A percentile compares a stretch with the other conserved stretches of the same genome.
These are phyloP conservation scores for Ascochyta lentis DNA, from an alignment of 2,329 filamentous ascomycete species.

Conservation along the genomic window DNA sequence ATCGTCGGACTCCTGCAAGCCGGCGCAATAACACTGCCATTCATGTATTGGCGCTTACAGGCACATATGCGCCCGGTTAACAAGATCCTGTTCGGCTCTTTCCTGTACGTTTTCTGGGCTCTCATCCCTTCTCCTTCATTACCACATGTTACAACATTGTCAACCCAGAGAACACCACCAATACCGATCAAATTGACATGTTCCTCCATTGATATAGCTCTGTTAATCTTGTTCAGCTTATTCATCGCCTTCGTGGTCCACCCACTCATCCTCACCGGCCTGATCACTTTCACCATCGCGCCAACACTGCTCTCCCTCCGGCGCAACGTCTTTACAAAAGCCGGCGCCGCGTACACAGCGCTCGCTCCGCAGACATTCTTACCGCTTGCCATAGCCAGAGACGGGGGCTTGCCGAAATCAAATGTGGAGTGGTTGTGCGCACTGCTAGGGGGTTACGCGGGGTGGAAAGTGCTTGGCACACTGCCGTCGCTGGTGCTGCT, in stretches of 20 bases:
- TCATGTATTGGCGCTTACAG: constrained; percentile 2
- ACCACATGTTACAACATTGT: no score
- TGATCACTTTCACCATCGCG: constrained; percentile 11
- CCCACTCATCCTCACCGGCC: constrained; percentile 1
- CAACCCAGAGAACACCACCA: no score
- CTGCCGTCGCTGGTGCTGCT: constrained; percentile 1
- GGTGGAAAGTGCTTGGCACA: constrained; percentile 4
- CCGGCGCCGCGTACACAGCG: background rate
- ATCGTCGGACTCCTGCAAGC: constrained; percentile 4
- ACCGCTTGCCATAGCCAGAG: background rate
- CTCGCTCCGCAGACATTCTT: background rate
- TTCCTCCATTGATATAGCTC: no score
- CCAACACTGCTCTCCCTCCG: constrained; percentile 6
- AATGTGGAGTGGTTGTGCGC: background rate
- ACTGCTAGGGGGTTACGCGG: background rate
- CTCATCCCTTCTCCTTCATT: background rate
- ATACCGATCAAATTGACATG: no score
- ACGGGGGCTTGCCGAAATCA: background rate
- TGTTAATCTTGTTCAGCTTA: background rate
- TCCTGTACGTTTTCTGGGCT: background rate
- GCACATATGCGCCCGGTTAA: background rate
- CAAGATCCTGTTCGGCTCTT: background rate
- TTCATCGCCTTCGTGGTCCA: constrained; percentile 3
- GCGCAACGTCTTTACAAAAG: background rate
- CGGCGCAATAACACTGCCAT: background rate